Evolutionary conservation across 306 rosid species (phyloP).

Genomic region (Quercus engelmannii): DNA sequence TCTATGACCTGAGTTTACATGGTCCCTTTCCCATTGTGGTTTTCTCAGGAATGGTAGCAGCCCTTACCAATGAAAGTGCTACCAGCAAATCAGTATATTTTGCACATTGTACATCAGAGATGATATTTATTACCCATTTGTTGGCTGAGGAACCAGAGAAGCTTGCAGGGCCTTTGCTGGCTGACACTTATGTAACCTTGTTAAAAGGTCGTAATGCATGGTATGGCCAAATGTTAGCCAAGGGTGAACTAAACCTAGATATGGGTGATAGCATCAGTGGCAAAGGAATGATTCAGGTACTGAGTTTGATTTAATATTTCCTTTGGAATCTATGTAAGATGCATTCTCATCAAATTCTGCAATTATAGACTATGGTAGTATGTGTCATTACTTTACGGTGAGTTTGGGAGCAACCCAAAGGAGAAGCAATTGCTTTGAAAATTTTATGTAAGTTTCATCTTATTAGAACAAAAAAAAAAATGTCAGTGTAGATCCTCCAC

Average conservation of each 20-base stretch:
- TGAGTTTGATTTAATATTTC: background rate
- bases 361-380: slow-evolving; percentile 6
- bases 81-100: slow-evolving; percentile 91
- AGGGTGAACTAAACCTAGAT: slow-evolving; percentile 78
- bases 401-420: background rate
- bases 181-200: slow-evolving; percentile 87
- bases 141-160: slow-evolving; percentile 85
- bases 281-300: slow-evolving; percentile 97
- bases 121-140: slow-evolving; percentile 84
- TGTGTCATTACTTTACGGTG: background rate
- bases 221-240: slow-evolving; percentile 87
- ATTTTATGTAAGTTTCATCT: background rate
- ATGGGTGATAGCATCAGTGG: slow-evolving; percentile 94
- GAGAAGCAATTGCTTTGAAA: background rate
- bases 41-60: slow-evolving; percentile 82
- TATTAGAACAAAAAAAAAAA: background rate
- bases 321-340: background rate
- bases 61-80: slow-evolving; percentile 95
- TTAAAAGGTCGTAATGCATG: slow-evolving; percentile 82
- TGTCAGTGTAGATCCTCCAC: too few species aligned
- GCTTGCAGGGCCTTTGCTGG: slow-evolving; percentile 89
- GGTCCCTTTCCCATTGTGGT: background rate
- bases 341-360: background rate
- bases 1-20: slow-evolving; percentile 1
- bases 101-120: slow-evolving; percentile 92